These are phyloP conservation scores for Lathyrus oleraceus DNA, from an alignment of 306 rosid genomes.

Conservation along the genomic window DNA sequence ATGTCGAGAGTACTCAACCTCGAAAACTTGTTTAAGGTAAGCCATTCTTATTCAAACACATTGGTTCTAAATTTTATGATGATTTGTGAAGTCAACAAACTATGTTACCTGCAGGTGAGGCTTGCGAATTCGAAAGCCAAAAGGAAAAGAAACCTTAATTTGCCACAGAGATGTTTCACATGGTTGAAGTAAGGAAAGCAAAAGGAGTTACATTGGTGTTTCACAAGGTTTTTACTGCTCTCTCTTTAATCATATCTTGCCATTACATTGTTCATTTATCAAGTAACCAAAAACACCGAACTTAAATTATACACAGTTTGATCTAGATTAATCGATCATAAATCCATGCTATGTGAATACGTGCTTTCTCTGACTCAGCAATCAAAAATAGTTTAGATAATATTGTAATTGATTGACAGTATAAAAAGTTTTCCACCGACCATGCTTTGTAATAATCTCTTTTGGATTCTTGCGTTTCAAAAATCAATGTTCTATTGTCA, in stretches of 20 bases:
- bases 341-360: no score
- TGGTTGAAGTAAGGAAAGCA: slow-evolving; percentile 96
- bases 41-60: slow-evolving; percentile 18
- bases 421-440: no score
- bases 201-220: slow-evolving; percentile 97
- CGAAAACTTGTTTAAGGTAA: slow-evolving; percentile 87
- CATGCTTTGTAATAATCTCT: no score
- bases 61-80: slow-evolving; percentile 4
- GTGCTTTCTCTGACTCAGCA: no score
- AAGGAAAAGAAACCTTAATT: slow-evolving; percentile 94
- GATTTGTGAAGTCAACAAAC: slow-evolving; percentile 11
- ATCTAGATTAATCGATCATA: no score
- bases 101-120: slow-evolving; percentile 61
- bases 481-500: no score
- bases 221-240: slow-evolving; percentile 61
- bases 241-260: not conserved
- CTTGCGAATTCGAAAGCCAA: slow-evolving; percentile 91
- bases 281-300: no score
- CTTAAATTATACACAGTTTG: no score
- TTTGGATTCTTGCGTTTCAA: no score
- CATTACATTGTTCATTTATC: no score
- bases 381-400: no score
- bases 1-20: slow-evolving; percentile 96
- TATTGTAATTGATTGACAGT: no score
- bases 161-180: slow-evolving; percentile 98